Evolutionary conservation across 805 yeast species (phyloP), one percentile per base, ranked within the genome.

Genomic region (Kuraishia floccosa): DNA sequence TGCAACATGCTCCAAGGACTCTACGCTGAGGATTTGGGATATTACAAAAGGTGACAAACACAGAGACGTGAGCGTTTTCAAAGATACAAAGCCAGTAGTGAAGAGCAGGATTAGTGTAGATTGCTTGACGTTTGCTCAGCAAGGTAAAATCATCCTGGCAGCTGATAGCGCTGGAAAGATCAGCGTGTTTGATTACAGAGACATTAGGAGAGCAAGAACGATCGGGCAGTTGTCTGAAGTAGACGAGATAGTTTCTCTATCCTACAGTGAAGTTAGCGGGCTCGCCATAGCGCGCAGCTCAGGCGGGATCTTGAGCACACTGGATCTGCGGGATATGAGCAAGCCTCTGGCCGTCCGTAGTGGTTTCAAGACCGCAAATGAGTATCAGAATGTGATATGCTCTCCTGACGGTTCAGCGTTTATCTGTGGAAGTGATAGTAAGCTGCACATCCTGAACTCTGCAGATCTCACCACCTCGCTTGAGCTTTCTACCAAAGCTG

Each of bases 21-120:
- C 51, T 4, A 47, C 54, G 2, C 39, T 49, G 18, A 40, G 56
- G 33, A 18, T 36, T 3, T 50, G 54, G 54, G 46, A 44, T 33
- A 6, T 34, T 3, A 7, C 5, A 2, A 35, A 34, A 15, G 28
- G 30, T 3, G 38, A 34, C 4, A n/a, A 15, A 21, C 54, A 49
- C 19, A 33, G 23, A 21, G 27, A 25, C 17, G 34, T 25, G 4
- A 22, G 13, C 17, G 20, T 40, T 5, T 21, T 47, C 4, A 48
- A 40, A 34, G 39, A 39, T 31, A 24, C 37, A 8, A 44, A 36
- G 6, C 32, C 34, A 15, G 36, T 27, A 7, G 13, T 17, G 15
- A 32, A 23, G 29, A 22, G 6, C 16, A 32, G 8, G 7, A 28
- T 12, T 34, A 29, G 14, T 26, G 30, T 5, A 15, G 31, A n/a